Evolutionary conservation across 345 rosid genomes (phyloP), one percentile per base, ranked within the genome.

Genomic region (Toxicodendron radicans): DNA sequence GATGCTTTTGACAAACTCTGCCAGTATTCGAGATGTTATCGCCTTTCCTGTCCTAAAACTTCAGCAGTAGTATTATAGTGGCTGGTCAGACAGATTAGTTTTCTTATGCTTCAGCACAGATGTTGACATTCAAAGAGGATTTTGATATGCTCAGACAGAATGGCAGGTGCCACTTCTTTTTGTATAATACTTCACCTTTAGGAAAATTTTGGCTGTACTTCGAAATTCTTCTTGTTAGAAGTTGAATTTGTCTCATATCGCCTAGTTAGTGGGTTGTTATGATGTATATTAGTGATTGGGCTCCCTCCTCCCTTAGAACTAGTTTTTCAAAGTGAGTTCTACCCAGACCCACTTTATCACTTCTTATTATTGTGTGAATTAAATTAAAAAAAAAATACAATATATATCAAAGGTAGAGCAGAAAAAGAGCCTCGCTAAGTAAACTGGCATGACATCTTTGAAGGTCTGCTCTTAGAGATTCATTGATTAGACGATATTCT

Each of bases 21-120:
- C 96, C 43, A 91, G 93, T 77, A 91, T 95, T 64, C 85, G 98
- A 54, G 98, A 95, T 69, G 99, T 91, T 30, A 95, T 93, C 69
- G 98, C 98, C 33, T 95, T 93, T 83, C 99, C 97, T 4, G 90
- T 89, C 78, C 85, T 90, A 53, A 92, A 89, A 88, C 77, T 81
- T 75, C 96, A 92, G 83, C 92, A 80, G 65, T 87, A 86, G 82
- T 8, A n/a, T 61, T 30, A 20, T 58, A 16, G 12, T n/a, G 21
- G 8, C 10, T 62, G 68, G 51, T 73, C 32, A 17, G 18, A 24
- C 10, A 5, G 51, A 20, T 43, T 14, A 71, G 66, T 17, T n/a
- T 7, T 21, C 59, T 72, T 51, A 4, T 10, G 35, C 17, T 30
- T 32, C 35, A 49, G 51, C 60, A 49, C 51, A 12, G 62, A 33